Percentiles rank a stretch among this genome's conserved stretches.
phyloP scores from a whole-genome alignment of 208 protist species.

The Porcisia deanei region DNA sequence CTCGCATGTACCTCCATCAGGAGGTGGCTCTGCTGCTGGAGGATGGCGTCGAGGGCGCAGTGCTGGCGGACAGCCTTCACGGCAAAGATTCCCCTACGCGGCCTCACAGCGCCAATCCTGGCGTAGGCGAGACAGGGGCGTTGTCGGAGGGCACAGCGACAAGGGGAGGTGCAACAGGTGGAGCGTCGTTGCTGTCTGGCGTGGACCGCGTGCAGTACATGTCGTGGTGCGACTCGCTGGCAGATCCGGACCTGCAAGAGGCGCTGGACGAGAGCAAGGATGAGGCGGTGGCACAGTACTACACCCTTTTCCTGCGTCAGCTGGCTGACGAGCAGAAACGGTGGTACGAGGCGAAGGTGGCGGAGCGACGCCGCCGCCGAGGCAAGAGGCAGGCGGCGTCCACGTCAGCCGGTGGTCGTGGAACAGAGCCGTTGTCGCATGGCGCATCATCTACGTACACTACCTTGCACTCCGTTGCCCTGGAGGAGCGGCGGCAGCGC shows the following conservation, averaged over 20 bases:
- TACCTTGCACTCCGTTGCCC: neutral
- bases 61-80: neutral
- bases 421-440: neutral
- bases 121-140: neutral
- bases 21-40: constrained; percentile 70
- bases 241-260: constrained; percentile 32
- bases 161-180: neutral
- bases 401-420: neutral
- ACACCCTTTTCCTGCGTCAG: constrained; percentile 30
- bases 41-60: constrained; percentile 7
- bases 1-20: constrained; percentile 77
- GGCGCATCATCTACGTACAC: neutral
- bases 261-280: constrained; percentile 48
- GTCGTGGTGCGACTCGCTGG: constrained; percentile 39
- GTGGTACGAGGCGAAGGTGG: constrained; percentile 35
- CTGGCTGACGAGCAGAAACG: constrained; percentile 42
- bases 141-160: neutral
- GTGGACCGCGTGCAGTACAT: constrained; percentile 25
- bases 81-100: neutral
- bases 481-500: constrained; percentile 24
- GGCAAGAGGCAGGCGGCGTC: neutral
- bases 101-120: neutral
- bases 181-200: neutral
- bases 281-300: constrained; percentile 43
- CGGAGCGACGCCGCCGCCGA: constrained; percentile 22